These are phyloP conservation scores for Naganishia albida DNA, from an alignment of 1,284 basidiomycete genomes.

Conservation along the genomic window DNA sequence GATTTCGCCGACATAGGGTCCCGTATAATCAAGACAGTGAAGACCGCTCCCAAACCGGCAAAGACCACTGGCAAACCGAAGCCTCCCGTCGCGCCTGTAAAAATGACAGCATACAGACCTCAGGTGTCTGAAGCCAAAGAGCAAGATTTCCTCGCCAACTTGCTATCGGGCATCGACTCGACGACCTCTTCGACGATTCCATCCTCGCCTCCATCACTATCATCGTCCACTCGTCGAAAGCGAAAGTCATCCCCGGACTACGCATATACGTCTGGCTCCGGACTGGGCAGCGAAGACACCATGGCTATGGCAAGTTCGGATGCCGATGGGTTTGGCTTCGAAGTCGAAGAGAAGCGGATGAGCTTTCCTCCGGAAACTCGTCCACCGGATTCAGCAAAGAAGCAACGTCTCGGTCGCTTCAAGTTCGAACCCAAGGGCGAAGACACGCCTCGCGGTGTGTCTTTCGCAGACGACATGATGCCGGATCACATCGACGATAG, in stretches of 20 bases:
- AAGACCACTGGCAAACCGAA: constrained; percentile 58
- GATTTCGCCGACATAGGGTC: constrained; percentile 26
- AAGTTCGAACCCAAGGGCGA: constrained; percentile 38
- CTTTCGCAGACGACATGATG: constrained; percentile 28
- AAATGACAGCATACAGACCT: constrained; percentile 71
- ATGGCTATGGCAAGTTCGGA: constrained; percentile 25
- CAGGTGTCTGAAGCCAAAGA: constrained; percentile 73
- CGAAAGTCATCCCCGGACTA: constrained; percentile 67
- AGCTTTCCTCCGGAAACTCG: constrained; percentile 47
- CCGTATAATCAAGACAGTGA: constrained; percentile 40
- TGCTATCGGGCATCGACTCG: constrained; percentile 58
- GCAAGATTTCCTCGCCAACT: constrained; percentile 76
- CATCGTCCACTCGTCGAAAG: constrained; percentile 59
- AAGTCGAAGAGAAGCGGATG: constrained; percentile 30
- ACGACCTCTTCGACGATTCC: constrained; percentile 37
- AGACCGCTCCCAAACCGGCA: constrained; percentile 38
- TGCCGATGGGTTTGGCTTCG: constrained; percentile 22
- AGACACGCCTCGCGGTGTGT: constrained; percentile 29
- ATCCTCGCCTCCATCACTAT: constrained; percentile 45
- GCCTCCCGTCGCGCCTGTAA: constrained; percentile 56
- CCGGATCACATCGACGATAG: constrained; percentile 41
- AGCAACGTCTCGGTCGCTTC: constrained; percentile 58
- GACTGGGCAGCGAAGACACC: constrained; percentile 19
- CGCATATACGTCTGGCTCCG: constrained; percentile 23
- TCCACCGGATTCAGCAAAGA: constrained; percentile 52